Conservation (phyloP, 345 rosid genomes). For the Clausena lansium region DNA sequence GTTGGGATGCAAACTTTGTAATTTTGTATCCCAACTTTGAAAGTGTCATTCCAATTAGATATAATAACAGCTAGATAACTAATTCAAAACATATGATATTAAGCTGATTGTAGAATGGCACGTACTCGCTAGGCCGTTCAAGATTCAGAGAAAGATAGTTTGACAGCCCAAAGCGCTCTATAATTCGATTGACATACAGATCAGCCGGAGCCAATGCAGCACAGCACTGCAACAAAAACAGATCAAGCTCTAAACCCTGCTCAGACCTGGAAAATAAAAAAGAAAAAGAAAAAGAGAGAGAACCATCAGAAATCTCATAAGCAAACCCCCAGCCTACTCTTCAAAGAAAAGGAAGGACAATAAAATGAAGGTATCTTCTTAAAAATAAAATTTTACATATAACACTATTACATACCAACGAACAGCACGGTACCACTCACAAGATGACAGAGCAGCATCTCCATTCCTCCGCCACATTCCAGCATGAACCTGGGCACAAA, state of each 20-base stretch:
- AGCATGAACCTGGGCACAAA: slow-evolving; percentile 84
- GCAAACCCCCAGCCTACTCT: not conserved
- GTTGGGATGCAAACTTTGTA: too few relatives aligned
- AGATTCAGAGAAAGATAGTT: slow-evolving; percentile 58
- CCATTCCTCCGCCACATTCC: slow-evolving; percentile 98
- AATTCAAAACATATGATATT: not conserved
- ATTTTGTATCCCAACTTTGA: too few relatives aligned
- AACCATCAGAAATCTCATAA: slow-evolving; percentile 19
- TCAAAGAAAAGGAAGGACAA: not conserved
- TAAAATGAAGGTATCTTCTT: not conserved
- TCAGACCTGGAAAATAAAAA: slow-evolving; percentile 74
- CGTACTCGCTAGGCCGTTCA: slow-evolving; percentile 64
- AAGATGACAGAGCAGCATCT: slow-evolving; percentile 63
- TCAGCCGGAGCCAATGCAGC: slow-evolving; percentile 94
- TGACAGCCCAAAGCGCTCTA: slow-evolving; percentile 77
- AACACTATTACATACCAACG: slow-evolving; percentile 56
- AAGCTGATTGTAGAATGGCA: slow-evolving; percentile 11
- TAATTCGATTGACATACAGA: slow-evolving; percentile 63
- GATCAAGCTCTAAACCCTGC: slow-evolving; percentile 89
- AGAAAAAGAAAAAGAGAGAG: not conserved
- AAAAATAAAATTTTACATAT: not conserved
- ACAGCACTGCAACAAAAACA: slow-evolving; percentile 94
- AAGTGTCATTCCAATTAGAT: not conserved
- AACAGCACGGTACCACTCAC: slow-evolving; percentile 79
- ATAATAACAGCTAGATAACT: not conserved